phyloP scores from a whole-genome alignment of 179 eudicot genomes.

The Drosera spatulata region DNA sequence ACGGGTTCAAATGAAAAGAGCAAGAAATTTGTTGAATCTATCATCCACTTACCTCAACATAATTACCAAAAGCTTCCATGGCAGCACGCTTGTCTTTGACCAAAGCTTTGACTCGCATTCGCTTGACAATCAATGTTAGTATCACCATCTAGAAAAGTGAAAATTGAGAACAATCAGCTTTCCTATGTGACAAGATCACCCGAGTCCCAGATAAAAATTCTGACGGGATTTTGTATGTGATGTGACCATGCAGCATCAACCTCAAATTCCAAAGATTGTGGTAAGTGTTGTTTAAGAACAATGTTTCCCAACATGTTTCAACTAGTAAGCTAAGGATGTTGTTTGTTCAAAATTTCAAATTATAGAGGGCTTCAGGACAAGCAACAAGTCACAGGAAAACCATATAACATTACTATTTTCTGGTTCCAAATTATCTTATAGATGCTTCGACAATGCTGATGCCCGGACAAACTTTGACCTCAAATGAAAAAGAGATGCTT shows the following conservation, averaged over 20 bases:
- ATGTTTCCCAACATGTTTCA: neutral
- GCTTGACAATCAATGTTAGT: slow-evolving; percentile 73
- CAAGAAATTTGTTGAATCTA: neutral
- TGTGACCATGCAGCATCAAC: neutral
- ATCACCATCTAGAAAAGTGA: slow-evolving; percentile 71
- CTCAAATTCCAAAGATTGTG: neutral
- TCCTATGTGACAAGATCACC: slow-evolving; percentile 4
- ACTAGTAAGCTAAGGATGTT: no score
- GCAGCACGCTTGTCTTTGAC: slow-evolving; percentile 89
- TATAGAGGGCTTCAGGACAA: no score
- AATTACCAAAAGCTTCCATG: slow-evolving; percentile 88
- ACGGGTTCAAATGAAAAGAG: slow-evolving; percentile 1
- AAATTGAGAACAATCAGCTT: slow-evolving; percentile 16
- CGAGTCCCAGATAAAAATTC: neutral
- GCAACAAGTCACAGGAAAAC: no score
- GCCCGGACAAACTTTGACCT: no score
- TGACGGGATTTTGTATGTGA: no score
- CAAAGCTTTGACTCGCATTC: slow-evolving; percentile 66
- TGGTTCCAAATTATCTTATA: no score
- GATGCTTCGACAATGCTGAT: no score
- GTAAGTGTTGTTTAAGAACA: neutral
- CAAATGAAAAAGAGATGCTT: no score
- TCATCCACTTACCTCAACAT: slow-evolving; percentile 58
- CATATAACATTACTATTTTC: no score
- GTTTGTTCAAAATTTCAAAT: no score